Evolutionary conservation across 1,139 yeast genomes (phyloP), one percentile per base, ranked within the genome.

Genomic region (Trichomonascaceae sp.): DNA sequence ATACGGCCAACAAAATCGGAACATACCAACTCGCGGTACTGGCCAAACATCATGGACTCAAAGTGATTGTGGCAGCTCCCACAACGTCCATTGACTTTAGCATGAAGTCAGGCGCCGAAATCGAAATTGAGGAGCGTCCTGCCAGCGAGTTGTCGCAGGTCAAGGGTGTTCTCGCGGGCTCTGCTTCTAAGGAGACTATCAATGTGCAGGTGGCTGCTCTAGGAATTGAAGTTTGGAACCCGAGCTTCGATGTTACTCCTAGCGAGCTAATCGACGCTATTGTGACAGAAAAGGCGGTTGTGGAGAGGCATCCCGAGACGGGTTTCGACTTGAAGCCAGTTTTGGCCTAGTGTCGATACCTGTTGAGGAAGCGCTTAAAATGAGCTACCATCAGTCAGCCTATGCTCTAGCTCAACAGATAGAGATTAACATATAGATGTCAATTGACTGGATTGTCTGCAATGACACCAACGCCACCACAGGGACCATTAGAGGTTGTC

Each of bases 1-100:
- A 89, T 52, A 74, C 95, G 17, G 97, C 97, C 1, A 89, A 89
- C 60, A 89, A 89, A 58, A 89, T 89, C 39, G 98, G 98, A n/a
- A 89, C 97, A 0, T 80, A 72, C 57, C 96, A 87, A 59, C 62
- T 89, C 44, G 79, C 96, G 0, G 66, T 85, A 15, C 65, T 84
- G 37, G 68, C 80, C 22, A 64, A 65, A 32, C 55, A 60, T 31
- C 62, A 64, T 26, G 67, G 65, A 9, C 73, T 87, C 43, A 78
- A 76, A 52, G 87, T 89, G 50, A 73, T 84, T 33, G 95, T 89
- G 4, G 97, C 95, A 26, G 97, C 97, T 2, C 97, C 97, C 33
- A 78, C 73, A 35, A 85, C 96, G 1, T 82, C 97, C 0, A 75
- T 89, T 40, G 97, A 89, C 52, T 59, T 67, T 38, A 59, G 64